These are phyloP conservation scores for Gossypium schwendimanii DNA, from an alignment of 441 rosid species.

Conservation along the genomic window DNA sequence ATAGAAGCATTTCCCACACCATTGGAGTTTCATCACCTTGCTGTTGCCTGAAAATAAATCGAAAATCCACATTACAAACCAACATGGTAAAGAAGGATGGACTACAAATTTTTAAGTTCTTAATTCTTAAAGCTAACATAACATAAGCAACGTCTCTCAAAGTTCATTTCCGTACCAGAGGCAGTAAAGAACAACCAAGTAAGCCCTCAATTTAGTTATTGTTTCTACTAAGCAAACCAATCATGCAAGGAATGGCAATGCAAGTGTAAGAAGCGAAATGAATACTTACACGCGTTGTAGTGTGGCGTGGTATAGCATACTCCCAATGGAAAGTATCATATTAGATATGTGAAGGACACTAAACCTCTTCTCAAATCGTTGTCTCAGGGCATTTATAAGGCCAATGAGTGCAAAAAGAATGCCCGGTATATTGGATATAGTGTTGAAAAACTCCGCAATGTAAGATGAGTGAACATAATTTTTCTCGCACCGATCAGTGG, in stretches of 20 bases:
- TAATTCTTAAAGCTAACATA: conserved; percentile 1
- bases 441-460: conserved; percentile 85
- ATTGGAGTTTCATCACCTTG: conserved; percentile 90
- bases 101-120: not conserved
- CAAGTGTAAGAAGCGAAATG: not conserved
- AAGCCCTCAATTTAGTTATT: not conserved
- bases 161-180: not conserved
- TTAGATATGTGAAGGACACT: conserved; percentile 83
- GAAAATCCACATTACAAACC: not conserved
- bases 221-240: not conserved
- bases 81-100: not conserved
- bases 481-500: conserved; percentile 82
- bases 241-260: not conserved
- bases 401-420: conserved; percentile 75
- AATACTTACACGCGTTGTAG: conserved; percentile 65
- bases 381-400: conserved; percentile 73
- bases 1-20: conserved; percentile 96
- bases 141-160: not conserved
- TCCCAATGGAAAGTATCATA: conserved; percentile 81
- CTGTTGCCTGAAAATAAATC: conserved; percentile 57
- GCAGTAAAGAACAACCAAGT: not conserved
- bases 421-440: conserved; percentile 69
- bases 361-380: conserved; percentile 92
- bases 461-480: conserved; percentile 73
- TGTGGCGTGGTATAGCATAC: conserved; percentile 81